Percentiles rank a stretch among this genome's conserved stretches.
Conservation (phyloP, 2,329 filamentous ascomycete genomes). For the Colletotrichum magnum region DNA sequence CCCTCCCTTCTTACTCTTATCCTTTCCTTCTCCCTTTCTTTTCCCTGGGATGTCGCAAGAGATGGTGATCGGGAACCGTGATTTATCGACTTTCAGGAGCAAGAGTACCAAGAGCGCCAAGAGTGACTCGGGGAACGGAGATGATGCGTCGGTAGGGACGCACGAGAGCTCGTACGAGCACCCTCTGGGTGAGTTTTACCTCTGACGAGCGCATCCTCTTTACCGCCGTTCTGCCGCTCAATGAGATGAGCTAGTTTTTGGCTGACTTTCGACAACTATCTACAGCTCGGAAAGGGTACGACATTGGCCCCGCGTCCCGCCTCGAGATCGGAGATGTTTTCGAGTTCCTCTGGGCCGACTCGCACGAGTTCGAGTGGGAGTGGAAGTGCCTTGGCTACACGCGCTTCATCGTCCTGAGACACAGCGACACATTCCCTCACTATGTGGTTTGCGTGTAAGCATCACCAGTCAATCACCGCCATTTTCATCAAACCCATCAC, state of each 20-base stretch:
- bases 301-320: slow-evolving; percentile 37
- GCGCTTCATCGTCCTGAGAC: slow-evolving; percentile 38
- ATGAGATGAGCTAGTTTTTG: slow-evolving; percentile 1
- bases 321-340: slow-evolving; percentile 38
- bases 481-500: too few species aligned
- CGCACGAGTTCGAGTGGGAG: slow-evolving; percentile 40
- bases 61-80: slow-evolving; percentile 41
- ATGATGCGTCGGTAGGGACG: slow-evolving; percentile 40
- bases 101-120: slow-evolving; percentile 41
- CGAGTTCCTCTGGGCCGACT: slow-evolving; percentile 39
- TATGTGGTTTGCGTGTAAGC: slow-evolving; percentile 39
- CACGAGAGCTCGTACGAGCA: slow-evolving; percentile 40
- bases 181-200: slow-evolving; percentile 34
- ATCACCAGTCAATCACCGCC: too few species aligned
- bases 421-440: slow-evolving; percentile 39
- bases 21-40: slow-evolving; percentile 15
- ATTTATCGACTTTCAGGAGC: slow-evolving; percentile 38
- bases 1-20: slow-evolving; percentile 12
- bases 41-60: slow-evolving; percentile 40
- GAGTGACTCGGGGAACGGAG: slow-evolving; percentile 41
- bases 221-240: background rate
- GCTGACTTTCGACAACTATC: slow-evolving; percentile 20
- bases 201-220: background rate
- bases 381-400: slow-evolving; percentile 40
- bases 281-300: slow-evolving; percentile 38